Base-by-base conservation (phyloP, 1,284 basidiomycete species). In the Leccinum variabile region DNA sequence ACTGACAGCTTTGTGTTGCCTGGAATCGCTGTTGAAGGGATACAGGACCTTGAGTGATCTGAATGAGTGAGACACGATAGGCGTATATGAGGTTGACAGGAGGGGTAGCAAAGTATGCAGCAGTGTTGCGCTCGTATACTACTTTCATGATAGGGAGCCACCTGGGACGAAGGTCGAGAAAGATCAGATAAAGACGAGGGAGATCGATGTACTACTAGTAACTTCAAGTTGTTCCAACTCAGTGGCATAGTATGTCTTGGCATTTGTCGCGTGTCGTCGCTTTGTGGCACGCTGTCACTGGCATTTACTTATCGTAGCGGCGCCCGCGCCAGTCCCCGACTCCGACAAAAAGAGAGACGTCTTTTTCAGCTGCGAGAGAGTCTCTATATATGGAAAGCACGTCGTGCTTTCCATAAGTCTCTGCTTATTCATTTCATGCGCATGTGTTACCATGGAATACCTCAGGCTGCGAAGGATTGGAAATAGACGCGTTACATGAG, bases 71-170 rank as follows among this genome's bases (percentile, higher is more conserved):
- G 32, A 86, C 82, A 74, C 92, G 86, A 75, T 94, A 92, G 1
- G 97, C 93, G 77, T 95, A 94, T 72, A 99, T 87, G 67, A 98
- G 87, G 79, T 98, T 97, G 65, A 96, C 93, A 13, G 94, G 93
- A 9, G 90, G 95, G 1, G 95, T 97, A n/a, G 95, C 95, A 76
- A 97, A 97, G 82, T 97, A 97, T 32, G 88, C 88, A 0, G 91
- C 79, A 10, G 77, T 77, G 61, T 89, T 89, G 60, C 77, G 75
- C 78, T 94, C 92, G 76, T 97, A 98, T 22, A 22, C 22, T 1
- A 91, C 89, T 69, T 88, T 85, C 95, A 97, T 97, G 73, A 98
- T 88, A 1, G 95, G 95, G 52, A 96, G 80, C 95, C 95, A 97
- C 69, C 88, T 90, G n/a, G 56, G 41, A 44, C 33, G 33, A 49